Base-by-base conservation (phyloP, 2,329 filamentous ascomycete species). In the Scorias spongiosa region DNA sequence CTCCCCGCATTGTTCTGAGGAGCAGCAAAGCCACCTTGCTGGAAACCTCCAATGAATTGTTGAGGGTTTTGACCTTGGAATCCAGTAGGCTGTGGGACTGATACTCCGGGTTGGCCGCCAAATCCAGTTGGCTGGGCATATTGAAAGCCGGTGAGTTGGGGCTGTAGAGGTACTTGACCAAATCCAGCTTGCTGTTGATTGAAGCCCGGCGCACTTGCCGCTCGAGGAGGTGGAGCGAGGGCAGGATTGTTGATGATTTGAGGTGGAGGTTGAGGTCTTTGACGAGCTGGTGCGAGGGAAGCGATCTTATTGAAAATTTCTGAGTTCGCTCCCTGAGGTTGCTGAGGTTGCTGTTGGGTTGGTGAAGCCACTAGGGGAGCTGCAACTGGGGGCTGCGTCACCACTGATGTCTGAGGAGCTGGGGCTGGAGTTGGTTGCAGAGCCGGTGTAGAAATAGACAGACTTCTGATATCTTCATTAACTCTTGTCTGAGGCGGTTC, bases 141-240 rank as follows among this genome's bases (percentile, higher is more conserved):
- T 20, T 60, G 58, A 43, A 75, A 70, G 8, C 89, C 87, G 5
- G 91, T 95, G 62, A 88, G 75, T 59, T 95, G 89, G 42, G 86
- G 79, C 59, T 88, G 81, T 52, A 95, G 65, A 12, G 84, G 79
- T 41, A 84, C 78, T 26, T 17, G 38, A 2, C 38, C 38, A 40
- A 91, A 4, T 71, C 73, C 61, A 74, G 78, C 78, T 57, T 82
- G 81, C 41, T 76, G 63, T n/a, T 55, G 57, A 28, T 51, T 52
- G 47, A 71, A 81, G 43, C 86, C 83, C 20, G 91, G 89, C 34
- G 91, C 89, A 36, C 89, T 95, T 10, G 91, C 72, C 7, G 91
- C 82, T 48, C 91, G 75, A 42, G 79, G 75, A 10, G 87, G 86
- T 14, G 84, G 86, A 7, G 87, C 86, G 41, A 81, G 75, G 48